Evolutionary conservation across 2,329 filamentous ascomycete genomes (phyloP).

Genomic region (Sporothrix globosa): DNA sequence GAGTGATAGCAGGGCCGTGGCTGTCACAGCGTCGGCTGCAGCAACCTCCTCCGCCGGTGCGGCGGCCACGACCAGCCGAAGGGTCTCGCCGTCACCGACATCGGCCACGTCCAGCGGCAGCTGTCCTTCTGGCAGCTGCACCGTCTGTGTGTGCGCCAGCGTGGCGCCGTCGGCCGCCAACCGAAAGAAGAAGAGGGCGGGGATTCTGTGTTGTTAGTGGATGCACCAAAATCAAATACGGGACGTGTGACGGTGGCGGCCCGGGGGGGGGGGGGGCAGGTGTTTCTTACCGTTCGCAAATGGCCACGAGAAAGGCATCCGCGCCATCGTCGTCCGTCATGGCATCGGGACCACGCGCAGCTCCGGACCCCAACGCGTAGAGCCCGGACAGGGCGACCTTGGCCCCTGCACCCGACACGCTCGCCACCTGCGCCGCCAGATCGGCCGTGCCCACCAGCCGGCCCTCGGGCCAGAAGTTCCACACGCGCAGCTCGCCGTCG

Average conservation of each 20-base stretch:
- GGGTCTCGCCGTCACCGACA: neutral
- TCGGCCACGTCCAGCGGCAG: constrained; percentile 57
- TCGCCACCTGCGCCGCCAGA: constrained; percentile 56
- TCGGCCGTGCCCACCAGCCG: constrained; percentile 58
- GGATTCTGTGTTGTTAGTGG: constrained; percentile 47
- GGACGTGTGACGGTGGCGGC: neutral
- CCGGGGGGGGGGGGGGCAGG: too few relatives aligned
- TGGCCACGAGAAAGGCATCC: constrained; percentile 45
- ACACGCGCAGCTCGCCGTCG: constrained; percentile 75
- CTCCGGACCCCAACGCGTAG: constrained; percentile 40
- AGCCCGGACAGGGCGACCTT: constrained; percentile 56
- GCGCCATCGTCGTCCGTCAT: constrained; percentile 27
- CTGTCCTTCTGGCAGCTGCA: constrained; percentile 57
- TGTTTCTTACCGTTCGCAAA: constrained; percentile 55
- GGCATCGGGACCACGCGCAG: constrained; percentile 27
- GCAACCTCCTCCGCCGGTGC: neutral
- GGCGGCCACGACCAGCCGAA: constrained; percentile 23
- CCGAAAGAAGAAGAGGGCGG: constrained; percentile 69
- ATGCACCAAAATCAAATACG: neutral
- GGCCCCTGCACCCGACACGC: constrained; percentile 39
- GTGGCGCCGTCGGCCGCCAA: constrained; percentile 52
- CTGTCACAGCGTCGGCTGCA: neutral
- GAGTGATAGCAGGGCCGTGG: constrained; percentile 37
- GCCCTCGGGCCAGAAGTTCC: constrained; percentile 71
- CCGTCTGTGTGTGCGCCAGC: constrained; percentile 54